These are phyloP conservation scores for Globisporangium middletonii DNA, from an alignment of 352 stramenopile genomes.

Conservation along the genomic window DNA sequence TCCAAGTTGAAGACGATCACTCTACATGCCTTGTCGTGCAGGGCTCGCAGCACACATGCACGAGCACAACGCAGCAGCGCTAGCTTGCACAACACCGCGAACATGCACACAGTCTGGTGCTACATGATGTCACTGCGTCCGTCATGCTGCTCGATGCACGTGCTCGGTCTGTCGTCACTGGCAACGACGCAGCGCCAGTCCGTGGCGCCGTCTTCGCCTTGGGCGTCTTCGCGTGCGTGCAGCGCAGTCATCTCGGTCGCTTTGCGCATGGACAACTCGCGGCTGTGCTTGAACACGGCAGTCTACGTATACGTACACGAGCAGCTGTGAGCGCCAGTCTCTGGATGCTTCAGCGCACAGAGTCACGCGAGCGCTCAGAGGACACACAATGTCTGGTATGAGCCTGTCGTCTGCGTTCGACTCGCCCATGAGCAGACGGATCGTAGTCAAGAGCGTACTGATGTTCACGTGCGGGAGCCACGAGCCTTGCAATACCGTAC, in stretches of 20 bases:
- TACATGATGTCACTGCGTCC: too few species aligned
- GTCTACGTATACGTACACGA: slow-evolving; percentile 23
- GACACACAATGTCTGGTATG: slow-evolving; percentile 82
- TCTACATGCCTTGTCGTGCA: too few species aligned
- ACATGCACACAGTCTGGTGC: too few species aligned
- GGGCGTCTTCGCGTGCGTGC: background rate
- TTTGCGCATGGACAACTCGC: slow-evolving; percentile 61
- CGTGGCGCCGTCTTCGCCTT: background rate
- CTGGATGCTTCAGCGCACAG: background rate
- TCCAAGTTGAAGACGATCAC: too few species aligned
- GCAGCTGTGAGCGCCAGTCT: background rate
- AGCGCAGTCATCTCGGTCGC: slow-evolving; percentile 46
- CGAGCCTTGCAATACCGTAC: slow-evolving; percentile 42
- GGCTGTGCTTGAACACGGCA: slow-evolving; percentile 74
- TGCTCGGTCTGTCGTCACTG: background rate
- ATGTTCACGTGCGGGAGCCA: slow-evolving; percentile 92
- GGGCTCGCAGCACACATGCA: too few species aligned
- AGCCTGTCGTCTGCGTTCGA: slow-evolving; percentile 89
- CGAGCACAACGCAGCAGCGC: too few species aligned
- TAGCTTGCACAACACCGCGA: too few species aligned
- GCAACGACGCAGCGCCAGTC: background rate
- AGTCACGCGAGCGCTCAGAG: background rate
- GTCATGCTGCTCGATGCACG: background rate
- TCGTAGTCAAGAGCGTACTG: slow-evolving; percentile 85
- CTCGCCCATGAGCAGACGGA: slow-evolving; percentile 88